Conservation (phyloP, 108 stramenopile genomes). For the Discostella pseudostelligera region DNA sequence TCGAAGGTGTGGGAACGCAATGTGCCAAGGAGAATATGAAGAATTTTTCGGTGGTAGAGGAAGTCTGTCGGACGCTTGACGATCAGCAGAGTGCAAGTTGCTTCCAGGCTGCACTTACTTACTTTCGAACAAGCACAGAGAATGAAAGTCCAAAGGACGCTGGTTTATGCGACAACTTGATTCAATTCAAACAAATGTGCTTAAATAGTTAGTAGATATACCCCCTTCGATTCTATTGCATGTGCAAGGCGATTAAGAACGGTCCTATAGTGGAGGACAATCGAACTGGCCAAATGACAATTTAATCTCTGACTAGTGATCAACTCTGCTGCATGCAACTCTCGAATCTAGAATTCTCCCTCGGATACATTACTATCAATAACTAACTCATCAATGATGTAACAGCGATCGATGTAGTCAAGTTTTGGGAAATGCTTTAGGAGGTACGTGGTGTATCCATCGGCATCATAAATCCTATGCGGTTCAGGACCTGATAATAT, state of each 20-base stretch:
- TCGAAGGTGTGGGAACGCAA: slow-evolving; percentile 21
- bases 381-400: slow-evolving; percentile 20
- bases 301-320: too few relatives aligned
- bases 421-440: slow-evolving; percentile 63
- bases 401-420: slow-evolving; percentile 51
- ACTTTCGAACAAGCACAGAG: slow-evolving; percentile 13
- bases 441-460: slow-evolving; percentile 53
- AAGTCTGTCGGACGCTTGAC: slow-evolving; percentile 26
- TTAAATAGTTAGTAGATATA: background rate
- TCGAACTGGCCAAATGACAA: too few relatives aligned
- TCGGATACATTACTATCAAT: background rate
- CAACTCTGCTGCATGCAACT: too few relatives aligned
- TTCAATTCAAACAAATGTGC: background rate
- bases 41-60: slow-evolving; percentile 17
- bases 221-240: too few relatives aligned
- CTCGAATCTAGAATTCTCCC: too few relatives aligned
- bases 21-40: slow-evolving; percentile 33
- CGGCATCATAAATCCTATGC: slow-evolving; percentile 19
- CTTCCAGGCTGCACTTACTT: slow-evolving; percentile 8
- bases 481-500: slow-evolving; percentile 21
- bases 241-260: too few relatives aligned
- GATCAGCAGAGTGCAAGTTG: background rate
- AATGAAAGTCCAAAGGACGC: slow-evolving; percentile 9
- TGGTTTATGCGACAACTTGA: slow-evolving; percentile 27
- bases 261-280: too few relatives aligned